Evolutionary conservation across 2,329 filamentous ascomycete genomes (phyloP), one percentile per base, ranked within the genome.

Genomic region (Apiospora arundinis): DNA sequence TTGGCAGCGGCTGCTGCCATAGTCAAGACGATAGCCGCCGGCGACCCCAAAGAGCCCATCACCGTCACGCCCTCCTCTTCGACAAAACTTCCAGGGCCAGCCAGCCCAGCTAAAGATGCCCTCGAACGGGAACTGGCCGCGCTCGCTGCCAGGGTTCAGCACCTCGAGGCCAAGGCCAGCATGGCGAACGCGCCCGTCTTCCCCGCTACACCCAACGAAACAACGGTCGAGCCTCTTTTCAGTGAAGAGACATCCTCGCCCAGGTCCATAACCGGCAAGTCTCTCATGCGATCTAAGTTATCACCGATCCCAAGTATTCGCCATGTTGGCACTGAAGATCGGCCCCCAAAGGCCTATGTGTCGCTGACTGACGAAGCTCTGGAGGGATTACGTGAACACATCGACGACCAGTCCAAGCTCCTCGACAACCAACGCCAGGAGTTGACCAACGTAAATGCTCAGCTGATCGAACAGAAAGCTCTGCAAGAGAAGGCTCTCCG

Each of bases 381-480:
- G 77, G 91, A 92, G 82, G 93, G 93, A 74, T 87, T 98, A 75
- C 92, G 93, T 77, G 95, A 97, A 77, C 94, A 97, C 83, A 92
- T 98, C 74, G 93, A 97, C 80, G 94, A 95, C 81, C 95, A 98
- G 84, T 95, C 95, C 71, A 95, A 97, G 81, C 91, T 97, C 80
- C 95, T 98, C 77, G 92, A 94, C 82, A 93, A 89, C 77, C 95
- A 97, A 82, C 93, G 93, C 77, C 91, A 95, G 76, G 93, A 96
- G 82, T 92, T 97, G 74, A 92, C 92, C 72, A 92, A 92, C 78
- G 93, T 98, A 74, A 95, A 94, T 78, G 92, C 93, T 72, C 94
- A 97, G 82, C 88, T 98, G 69, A 88, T 93, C 71, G 90, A 95
- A 82, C 94, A 97, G 80, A 94, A 96, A 81, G 91, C 92, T 78